These are phyloP conservation scores for Mycosphaerelloides madeirae DNA, from an alignment of 2,329 filamentous ascomycete species.

Conservation along the genomic window DNA sequence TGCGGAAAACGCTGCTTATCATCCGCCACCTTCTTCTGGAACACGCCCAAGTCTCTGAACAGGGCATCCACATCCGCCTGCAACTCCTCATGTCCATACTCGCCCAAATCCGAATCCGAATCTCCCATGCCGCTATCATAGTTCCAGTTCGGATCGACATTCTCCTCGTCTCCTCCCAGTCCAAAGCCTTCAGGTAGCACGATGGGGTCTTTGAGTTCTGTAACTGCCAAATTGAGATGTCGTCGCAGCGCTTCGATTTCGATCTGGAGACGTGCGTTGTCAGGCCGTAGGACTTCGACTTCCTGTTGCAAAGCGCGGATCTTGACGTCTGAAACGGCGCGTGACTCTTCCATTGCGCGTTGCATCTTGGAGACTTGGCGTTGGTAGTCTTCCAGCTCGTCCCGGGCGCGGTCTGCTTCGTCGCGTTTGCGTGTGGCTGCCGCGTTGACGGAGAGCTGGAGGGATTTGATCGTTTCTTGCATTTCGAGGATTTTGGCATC, in stretches of 20 bases:
- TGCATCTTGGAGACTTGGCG: slow-evolving; percentile 85
- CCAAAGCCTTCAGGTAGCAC: slow-evolving; percentile 47
- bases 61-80: slow-evolving; percentile 83
- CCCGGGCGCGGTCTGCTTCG: slow-evolving; percentile 65
- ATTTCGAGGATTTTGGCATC: slow-evolving; percentile 92
- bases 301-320: slow-evolving; percentile 69
- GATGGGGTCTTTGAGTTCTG: slow-evolving; percentile 87
- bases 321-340: slow-evolving; percentile 86
- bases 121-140: slow-evolving; percentile 55
- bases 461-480: slow-evolving; percentile 83
- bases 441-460: slow-evolving; percentile 68
- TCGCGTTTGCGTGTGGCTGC: slow-evolving; percentile 66
- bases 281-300: slow-evolving; percentile 45
- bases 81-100: slow-evolving; percentile 40
- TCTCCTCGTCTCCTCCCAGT: slow-evolving; percentile 26
- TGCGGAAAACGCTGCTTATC: slow-evolving; percentile 63
- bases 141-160: slow-evolving; percentile 33
- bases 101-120: slow-evolving; percentile 44
- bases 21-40: slow-evolving; percentile 79
- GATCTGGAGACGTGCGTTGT: slow-evolving; percentile 53
- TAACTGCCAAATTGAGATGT: slow-evolving; percentile 80
- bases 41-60: slow-evolving; percentile 72
- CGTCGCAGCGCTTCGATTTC: slow-evolving; percentile 84
- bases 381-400: slow-evolving; percentile 91
- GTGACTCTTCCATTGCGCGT: slow-evolving; percentile 89